Percentiles rank a stretch among this genome's conserved stretches.
Conservation (phyloP, 345 rosid genomes). For the Mangifera indica region DNA sequence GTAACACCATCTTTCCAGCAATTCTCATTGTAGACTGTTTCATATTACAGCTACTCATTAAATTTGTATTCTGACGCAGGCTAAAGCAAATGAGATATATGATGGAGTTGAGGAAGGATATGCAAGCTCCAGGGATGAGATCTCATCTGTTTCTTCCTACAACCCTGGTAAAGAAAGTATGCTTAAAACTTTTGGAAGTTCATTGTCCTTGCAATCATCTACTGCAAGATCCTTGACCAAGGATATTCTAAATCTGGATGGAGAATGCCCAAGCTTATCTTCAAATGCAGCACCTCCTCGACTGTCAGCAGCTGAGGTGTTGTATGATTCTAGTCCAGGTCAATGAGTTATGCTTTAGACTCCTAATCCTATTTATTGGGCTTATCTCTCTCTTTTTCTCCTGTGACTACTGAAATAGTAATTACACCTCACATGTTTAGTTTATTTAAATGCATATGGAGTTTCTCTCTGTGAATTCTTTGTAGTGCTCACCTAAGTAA, state of each 20-base stretch:
- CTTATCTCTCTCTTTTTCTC: neutral
- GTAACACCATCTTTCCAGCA: neutral
- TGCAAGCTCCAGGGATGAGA: conserved; percentile 91
- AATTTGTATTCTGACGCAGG: conserved; percentile 40
- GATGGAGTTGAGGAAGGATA: conserved; percentile 80
- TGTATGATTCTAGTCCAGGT: conserved; percentile 57
- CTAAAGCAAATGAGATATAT: conserved; percentile 65
- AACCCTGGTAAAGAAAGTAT: conserved; percentile 59
- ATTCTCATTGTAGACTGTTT: conserved; percentile 15
- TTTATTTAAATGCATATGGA: neutral
- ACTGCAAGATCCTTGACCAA: conserved; percentile 64
- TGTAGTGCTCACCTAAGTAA: neutral
- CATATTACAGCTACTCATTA: conserved; percentile 1
- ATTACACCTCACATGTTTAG: neutral
- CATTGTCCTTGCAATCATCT: conserved; percentile 67
- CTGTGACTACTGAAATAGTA: neutral
- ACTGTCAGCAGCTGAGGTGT: conserved; percentile 66
- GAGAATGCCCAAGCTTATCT: conserved; percentile 55
- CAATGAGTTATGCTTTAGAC: conserved; percentile 24
- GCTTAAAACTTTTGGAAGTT: conserved; percentile 69
- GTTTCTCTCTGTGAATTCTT: conserved; percentile 10
- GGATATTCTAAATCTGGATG: conserved; percentile 50
- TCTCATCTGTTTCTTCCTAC: conserved; percentile 84
- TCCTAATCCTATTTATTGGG: neutral
- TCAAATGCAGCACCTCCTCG: conserved; percentile 56